Evolutionary conservation across 306 rosid species (phyloP).

Genomic region (Quercus parvula): DNA sequence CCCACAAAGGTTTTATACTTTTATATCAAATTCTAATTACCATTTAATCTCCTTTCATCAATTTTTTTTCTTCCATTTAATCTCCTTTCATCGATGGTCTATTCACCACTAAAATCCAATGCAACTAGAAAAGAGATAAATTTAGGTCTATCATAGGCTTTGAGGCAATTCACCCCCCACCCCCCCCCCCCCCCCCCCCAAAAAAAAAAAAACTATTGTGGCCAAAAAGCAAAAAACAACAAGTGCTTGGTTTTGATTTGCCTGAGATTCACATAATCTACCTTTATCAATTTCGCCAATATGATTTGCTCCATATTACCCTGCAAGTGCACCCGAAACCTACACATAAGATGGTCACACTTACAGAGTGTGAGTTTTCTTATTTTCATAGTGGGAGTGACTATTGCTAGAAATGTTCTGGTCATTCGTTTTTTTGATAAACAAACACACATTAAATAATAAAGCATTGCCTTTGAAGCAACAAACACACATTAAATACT

Average conservation of each 20-base stretch:
- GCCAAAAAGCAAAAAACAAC: neutral
- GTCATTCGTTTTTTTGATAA: no score
- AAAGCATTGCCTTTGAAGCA: no score
- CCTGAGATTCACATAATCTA: neutral
- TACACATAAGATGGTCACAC: neutral
- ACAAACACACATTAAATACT: no score
- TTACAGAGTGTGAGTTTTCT: neutral
- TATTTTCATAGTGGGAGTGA: no score
- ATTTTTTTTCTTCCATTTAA: no score
- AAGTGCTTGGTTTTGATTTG: neutral
- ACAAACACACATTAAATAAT: no score
- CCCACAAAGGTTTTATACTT: no score
- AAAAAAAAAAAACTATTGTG: neutral
- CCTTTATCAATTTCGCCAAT: neutral
- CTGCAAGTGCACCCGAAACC: neutral
- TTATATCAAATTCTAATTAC: no score
- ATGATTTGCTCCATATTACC: neutral
- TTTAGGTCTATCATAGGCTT: neutral
- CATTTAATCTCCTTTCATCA: no score
- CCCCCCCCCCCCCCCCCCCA: no score
- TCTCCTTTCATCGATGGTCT: neutral
- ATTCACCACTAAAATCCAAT: conserved; percentile 8
- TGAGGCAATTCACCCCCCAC: neutral
- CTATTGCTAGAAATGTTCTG: no score
- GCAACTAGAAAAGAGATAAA: neutral